Base-by-base conservation (phyloP, 2,329 filamentous ascomycete genomes). In the Monosporascus cannonballus region DNA sequence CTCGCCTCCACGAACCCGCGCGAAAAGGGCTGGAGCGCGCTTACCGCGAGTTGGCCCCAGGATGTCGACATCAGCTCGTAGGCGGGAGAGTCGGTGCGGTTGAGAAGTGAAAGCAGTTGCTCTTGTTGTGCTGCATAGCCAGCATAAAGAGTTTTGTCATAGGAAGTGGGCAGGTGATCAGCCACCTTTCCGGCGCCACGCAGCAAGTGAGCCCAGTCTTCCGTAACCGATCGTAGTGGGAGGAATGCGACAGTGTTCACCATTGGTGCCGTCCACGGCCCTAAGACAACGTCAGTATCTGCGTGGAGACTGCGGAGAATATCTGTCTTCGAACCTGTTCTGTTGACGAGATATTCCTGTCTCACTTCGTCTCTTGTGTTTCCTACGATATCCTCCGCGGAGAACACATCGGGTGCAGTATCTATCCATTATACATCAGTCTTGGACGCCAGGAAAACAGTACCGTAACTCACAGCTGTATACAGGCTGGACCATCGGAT, bases 1-100 rank as follows among this genome's bases (percentile, higher is more conserved):
- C 55, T 64, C 22, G 76, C 70, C 24, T 66, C 59, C 9, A 76
- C 66, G 0, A 62, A 71, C n/a, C 74, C 76, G 3, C 75, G 68
- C 4, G 73, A 74, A n/a, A 78, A 66, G 0, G 70, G 66, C 15
- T 74, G 73, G 61, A 73, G 71, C 22, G 48, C 57, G 49, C 60
- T 64, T 17, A 68, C 56, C n/a, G 61, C 64, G 5, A 69, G 54
- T n/a, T 66, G 58, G 2, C 64, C 66, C 63, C 61, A 67, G 6
- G 66, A 69, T 7, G 64, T 63, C 9, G 59, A 64, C 59, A 67
- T 67, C 17, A 66, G 48, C 53, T 69, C 64, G 47, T 63, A 64
- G 2, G 56, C 61, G 7, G 63, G 55, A 1, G 60, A 58, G 25
- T 63, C 58, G 5, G 37, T 52, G 37, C 60, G 59, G 3, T 58